Evolutionary conservation across 192 early-diverging fungal species (phyloP).

Genomic region (Chytriomyces sp.): DNA sequence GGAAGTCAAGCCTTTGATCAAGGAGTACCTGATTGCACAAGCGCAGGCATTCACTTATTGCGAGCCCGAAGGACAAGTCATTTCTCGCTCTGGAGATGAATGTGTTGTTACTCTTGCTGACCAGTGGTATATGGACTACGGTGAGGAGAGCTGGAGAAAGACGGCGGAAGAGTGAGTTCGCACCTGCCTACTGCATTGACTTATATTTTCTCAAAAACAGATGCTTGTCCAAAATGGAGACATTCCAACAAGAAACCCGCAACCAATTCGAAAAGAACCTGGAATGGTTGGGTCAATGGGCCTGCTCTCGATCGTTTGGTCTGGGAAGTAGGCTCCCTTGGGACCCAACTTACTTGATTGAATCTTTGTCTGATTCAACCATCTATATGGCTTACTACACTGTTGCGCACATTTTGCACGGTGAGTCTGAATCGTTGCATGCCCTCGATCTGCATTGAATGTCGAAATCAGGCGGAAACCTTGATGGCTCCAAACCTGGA

Average conservation of each 20-base stretch:
- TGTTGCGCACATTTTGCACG: constrained; percentile 88
- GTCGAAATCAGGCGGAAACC: constrained; percentile 54
- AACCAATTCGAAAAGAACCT: constrained; percentile 84
- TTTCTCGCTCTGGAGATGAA: constrained; percentile 93
- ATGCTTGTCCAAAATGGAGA: constrained; percentile 79
- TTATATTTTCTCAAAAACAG: background rate
- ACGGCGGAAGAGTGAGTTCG: constrained; percentile 5
- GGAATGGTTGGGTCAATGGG: constrained; percentile 95
- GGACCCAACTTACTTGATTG: constrained; percentile 91
- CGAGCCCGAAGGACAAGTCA: constrained; percentile 92
- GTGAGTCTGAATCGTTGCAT: constrained; percentile 4
- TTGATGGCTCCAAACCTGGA: constrained; percentile 80
- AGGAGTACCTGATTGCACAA: constrained; percentile 69
- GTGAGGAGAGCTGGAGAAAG: constrained; percentile 64
- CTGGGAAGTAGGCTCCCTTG: constrained; percentile 92
- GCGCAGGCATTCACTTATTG: constrained; percentile 84
- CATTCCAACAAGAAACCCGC: constrained; percentile 77
- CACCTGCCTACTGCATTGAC: background rate
- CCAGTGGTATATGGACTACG: constrained; percentile 99
- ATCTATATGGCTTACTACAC: constrained; percentile 99
- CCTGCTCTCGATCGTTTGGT: constrained; percentile 92
- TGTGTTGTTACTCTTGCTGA: constrained; percentile 94
- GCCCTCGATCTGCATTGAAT: background rate
- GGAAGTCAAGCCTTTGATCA: constrained; percentile 87
- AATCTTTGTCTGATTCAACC: constrained; percentile 96